Conservation (phyloP, 2,329 filamentous ascomycete species). For the Ophiobolus disseminans region DNA sequence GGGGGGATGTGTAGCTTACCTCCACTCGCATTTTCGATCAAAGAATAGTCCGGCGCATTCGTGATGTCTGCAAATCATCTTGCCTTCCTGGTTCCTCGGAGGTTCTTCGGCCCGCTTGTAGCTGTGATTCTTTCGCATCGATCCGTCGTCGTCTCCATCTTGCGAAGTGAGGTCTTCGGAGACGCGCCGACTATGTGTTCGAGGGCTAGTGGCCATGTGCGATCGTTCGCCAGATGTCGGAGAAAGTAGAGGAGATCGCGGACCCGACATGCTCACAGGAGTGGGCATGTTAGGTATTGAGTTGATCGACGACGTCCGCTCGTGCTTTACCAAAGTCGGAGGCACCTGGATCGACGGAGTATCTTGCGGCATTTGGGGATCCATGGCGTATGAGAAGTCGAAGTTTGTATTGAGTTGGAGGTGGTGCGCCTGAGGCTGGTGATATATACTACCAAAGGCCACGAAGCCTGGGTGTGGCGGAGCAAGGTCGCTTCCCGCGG, state of each 20-base stretch:
- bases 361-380: slow-evolving; percentile 30
- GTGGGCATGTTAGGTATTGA: slow-evolving; percentile 45
- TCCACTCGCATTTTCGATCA: slow-evolving; percentile 89
- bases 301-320: slow-evolving; percentile 40
- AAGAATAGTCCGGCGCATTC: slow-evolving; percentile 77
- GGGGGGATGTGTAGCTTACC: slow-evolving; percentile 64
- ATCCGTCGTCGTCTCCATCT: slow-evolving; percentile 38
- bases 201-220: slow-evolving; percentile 30
- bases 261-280: slow-evolving; percentile 41
- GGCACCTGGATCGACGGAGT: slow-evolving; percentile 28
- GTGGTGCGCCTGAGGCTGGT: slow-evolving; percentile 41
- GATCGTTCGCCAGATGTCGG: slow-evolving; percentile 31
- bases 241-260: slow-evolving; percentile 39
- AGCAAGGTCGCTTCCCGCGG: slow-evolving; percentile 34
- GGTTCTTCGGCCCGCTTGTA: slow-evolving; percentile 58
- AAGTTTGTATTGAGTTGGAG: slow-evolving; percentile 31
- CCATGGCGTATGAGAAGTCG: slow-evolving; percentile 31
- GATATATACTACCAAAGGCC: slow-evolving; percentile 38
- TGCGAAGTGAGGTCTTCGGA: slow-evolving; percentile 41
- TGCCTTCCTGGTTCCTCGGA: slow-evolving; percentile 71
- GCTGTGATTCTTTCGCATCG: slow-evolving; percentile 45
- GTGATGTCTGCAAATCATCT: slow-evolving; percentile 73
- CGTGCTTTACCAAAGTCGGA: slow-evolving; percentile 30
- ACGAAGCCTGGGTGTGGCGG: slow-evolving; percentile 43
- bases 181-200: slow-evolving; percentile 22